Percentiles rank a stretch among this genome's conserved stretches.
These are phyloP conservation scores for Cryphonectria carpinicola DNA, from an alignment of 2,329 filamentous ascomycete genomes.

Conservation along the genomic window DNA sequence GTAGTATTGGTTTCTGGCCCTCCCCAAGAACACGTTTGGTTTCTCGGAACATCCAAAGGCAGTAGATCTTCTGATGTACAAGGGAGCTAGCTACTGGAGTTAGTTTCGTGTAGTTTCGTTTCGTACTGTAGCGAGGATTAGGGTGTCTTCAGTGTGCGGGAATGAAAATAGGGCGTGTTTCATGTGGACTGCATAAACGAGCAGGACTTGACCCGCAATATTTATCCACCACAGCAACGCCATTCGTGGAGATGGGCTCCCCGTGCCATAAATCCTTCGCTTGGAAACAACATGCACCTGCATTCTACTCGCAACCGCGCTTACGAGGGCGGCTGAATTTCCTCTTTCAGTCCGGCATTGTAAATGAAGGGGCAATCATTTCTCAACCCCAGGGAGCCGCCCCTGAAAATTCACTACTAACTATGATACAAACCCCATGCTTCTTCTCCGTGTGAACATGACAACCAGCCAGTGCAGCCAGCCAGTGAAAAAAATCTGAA, in stretches of 20 bases:
- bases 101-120: not conserved
- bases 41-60: not conserved
- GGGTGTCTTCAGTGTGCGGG: not conserved
- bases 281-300: not conserved
- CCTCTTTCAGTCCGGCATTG: not conserved
- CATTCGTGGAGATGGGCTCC: conserved; percentile 14
- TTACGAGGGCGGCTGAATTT: conserved; percentile 15
- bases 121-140: not conserved
- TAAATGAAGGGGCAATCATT: conserved; percentile 14
- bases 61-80: not conserved
- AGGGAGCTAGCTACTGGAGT: not conserved
- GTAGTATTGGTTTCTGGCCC: not conserved
- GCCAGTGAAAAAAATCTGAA: not conserved
- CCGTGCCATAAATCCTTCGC: conserved; percentile 5
- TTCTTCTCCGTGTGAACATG: not conserved
- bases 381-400: not conserved
- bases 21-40: not conserved
- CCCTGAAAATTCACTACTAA: not conserved
- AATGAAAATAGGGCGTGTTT: conserved; percentile 20
- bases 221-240: conserved; percentile 8
- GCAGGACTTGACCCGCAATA: conserved; percentile 16
- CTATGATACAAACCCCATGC: not conserved
- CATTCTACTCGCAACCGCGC: conserved; percentile 22
- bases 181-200: conserved; percentile 14
- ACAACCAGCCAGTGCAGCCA: not conserved